These are phyloP conservation scores for Pachyrhizus erosus DNA, from an alignment of 306 rosid species.

Conservation along the genomic window DNA sequence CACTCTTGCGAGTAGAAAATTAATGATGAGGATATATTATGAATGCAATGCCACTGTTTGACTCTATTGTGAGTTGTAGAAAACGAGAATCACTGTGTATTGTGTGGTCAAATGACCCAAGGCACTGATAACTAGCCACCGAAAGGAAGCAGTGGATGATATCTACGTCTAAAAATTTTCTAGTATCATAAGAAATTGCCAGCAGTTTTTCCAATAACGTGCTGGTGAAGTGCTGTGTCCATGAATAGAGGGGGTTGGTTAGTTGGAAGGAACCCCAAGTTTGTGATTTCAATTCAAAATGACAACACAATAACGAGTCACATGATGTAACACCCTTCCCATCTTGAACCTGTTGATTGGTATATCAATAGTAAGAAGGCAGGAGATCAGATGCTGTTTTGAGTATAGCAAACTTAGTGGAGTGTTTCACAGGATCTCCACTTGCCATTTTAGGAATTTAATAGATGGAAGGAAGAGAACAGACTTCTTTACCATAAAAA, in stretches of 20 bases:
- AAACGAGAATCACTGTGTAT: not conserved
- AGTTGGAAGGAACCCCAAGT: conserved; percentile 34
- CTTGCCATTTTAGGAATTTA: conserved; percentile 38
- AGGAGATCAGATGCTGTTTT: conserved; percentile 41
- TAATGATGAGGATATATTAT: not conserved
- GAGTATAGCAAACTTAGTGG: conserved; percentile 33
- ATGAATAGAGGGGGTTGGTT: conserved; percentile 27
- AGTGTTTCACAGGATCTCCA: conserved; percentile 19
- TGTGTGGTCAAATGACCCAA: conserved; percentile 22
- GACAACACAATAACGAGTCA: conserved; percentile 46
- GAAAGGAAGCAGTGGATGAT: conserved; percentile 38
- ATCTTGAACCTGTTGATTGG: conserved; percentile 35
- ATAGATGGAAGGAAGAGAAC: too few relatives aligned
- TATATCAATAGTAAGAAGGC: conserved; percentile 36
- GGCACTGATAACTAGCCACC: conserved; percentile 45
- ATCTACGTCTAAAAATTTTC: not conserved
- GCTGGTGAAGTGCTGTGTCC: conserved; percentile 26
- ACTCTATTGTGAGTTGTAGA: conserved; percentile 20
- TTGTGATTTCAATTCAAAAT: conserved; percentile 37
- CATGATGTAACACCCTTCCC: conserved; percentile 44
- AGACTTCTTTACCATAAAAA: too few relatives aligned
- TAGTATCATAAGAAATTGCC: conserved; percentile 5
- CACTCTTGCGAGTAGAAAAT: not conserved
- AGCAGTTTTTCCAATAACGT: conserved; percentile 37
- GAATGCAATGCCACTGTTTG: conserved; percentile 25